These are phyloP conservation scores for Trichoderma citrinoviride DNA, from an alignment of 2,329 filamentous ascomycete genomes.

Conservation along the genomic window DNA sequence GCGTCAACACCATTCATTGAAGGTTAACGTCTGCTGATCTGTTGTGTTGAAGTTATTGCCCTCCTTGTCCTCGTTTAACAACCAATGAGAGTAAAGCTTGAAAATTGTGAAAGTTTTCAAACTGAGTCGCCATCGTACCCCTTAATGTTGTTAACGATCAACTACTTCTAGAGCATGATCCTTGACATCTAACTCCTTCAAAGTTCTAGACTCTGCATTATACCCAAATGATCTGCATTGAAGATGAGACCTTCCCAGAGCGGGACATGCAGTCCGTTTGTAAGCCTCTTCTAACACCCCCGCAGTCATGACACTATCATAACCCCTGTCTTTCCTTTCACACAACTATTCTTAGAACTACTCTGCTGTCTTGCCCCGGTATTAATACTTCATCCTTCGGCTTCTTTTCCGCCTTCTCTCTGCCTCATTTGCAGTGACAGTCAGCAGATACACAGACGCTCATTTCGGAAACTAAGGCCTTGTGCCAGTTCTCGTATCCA, in stretches of 20 bases:
- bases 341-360: constrained; percentile 4
- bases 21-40: no score
- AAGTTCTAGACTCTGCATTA: background rate
- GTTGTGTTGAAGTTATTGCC: no score
- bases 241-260: background rate
- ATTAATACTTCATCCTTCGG: constrained; percentile 13
- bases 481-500: background rate
- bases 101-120: no score
- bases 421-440: background rate
- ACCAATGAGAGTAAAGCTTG: no score
- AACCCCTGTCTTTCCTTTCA: background rate
- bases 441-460: background rate
- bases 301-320: background rate
- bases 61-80: no score
- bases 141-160: no score
- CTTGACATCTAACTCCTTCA: background rate
- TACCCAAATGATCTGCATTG: background rate
- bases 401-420: constrained; percentile 13
- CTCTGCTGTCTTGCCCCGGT: background rate
- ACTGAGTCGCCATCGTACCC: no score
- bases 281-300: background rate
- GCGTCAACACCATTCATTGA: no score
- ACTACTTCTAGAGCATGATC: background rate
- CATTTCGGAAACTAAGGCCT: background rate
- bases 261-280: background rate